phyloP scores from a whole-genome alignment of 106 monocot species.

The Agapanthus africanus region DNA sequence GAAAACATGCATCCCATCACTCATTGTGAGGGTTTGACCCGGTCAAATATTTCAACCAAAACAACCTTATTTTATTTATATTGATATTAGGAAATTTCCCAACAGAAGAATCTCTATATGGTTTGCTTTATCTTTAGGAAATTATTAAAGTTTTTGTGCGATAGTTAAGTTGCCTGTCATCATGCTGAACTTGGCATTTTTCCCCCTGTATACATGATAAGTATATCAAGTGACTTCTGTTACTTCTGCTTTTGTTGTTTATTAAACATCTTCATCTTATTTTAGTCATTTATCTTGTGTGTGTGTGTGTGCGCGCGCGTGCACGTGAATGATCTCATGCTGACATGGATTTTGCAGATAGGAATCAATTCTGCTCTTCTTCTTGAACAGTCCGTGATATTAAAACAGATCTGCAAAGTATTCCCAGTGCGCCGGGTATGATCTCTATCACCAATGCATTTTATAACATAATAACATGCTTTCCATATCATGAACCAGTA shows the following conservation, averaged over 20 bases:
- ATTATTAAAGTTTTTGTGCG: background rate
- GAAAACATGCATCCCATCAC: too few relatives aligned
- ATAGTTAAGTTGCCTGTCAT: background rate
- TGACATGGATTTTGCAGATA: constrained; percentile 58
- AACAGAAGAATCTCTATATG: background rate
- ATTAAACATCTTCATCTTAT: background rate
- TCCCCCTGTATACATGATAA: background rate
- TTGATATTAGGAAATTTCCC: too few relatives aligned
- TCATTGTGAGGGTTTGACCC: too few relatives aligned
- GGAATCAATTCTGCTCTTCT: constrained; percentile 74
- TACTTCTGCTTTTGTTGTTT: background rate
- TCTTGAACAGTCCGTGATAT: constrained; percentile 65
- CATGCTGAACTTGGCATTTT: background rate
- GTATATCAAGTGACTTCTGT: background rate
- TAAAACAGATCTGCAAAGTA: constrained; percentile 75
- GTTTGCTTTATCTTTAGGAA: background rate
- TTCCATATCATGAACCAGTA: background rate
- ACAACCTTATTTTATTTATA: too few relatives aligned
- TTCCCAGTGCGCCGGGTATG: constrained; percentile 84
- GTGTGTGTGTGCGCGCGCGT: too few relatives aligned
- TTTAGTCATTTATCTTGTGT: background rate
- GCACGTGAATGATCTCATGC: background rate
- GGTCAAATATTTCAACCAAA: too few relatives aligned
- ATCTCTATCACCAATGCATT: background rate
- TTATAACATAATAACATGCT: background rate